Evolutionary conservation across 164 flowering plant species (phyloP).

Genomic region (Umbellularia californica): DNA sequence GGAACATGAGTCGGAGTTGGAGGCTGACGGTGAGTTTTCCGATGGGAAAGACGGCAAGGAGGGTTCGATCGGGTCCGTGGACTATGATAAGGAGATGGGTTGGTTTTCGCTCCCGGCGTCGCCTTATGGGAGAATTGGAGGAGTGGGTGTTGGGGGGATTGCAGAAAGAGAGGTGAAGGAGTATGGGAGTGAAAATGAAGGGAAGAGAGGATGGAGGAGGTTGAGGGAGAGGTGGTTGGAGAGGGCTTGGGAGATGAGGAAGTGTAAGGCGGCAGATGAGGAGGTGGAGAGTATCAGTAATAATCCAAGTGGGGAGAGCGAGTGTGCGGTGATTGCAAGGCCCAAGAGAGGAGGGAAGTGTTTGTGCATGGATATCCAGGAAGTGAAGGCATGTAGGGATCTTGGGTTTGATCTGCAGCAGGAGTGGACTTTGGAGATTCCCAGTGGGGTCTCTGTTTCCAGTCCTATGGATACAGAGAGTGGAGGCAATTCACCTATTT

Average conservation of each 20-base stretch:
- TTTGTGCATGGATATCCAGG: conserved; percentile 60
- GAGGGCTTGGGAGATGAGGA: conserved; percentile 13
- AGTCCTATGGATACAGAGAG: conserved; percentile 43
- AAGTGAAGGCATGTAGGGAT: conserved; percentile 67
- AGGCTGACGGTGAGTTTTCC: conserved; percentile 42
- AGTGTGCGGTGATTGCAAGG: conserved; percentile 41
- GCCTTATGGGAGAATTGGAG: conserved; percentile 18
- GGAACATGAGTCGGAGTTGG: conserved; percentile 35
- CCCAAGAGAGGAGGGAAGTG: conserved; percentile 55
- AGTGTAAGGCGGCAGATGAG: conserved; percentile 4
- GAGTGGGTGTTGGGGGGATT: neutral
- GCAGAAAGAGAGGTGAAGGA: conserved; percentile 19
- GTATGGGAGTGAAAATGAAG: conserved; percentile 1
- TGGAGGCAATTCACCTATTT: conserved; percentile 54
- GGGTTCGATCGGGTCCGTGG: conserved; percentile 14
- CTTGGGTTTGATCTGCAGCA: conserved; percentile 67
- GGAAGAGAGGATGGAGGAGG: conserved; percentile 18
- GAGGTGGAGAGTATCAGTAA: neutral
- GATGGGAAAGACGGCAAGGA: conserved; percentile 21
- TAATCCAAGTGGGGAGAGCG: conserved; percentile 20
- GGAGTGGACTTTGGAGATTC: conserved; percentile 39
- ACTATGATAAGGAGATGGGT: conserved; percentile 28
- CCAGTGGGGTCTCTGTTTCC: conserved; percentile 28
- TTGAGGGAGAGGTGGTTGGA: conserved; percentile 23
- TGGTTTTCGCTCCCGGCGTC: conserved; percentile 24